Evolutionary conservation across 805 yeast species (phyloP), one percentile per base, ranked within the genome.

Genomic region (Candida palmyrensis): DNA sequence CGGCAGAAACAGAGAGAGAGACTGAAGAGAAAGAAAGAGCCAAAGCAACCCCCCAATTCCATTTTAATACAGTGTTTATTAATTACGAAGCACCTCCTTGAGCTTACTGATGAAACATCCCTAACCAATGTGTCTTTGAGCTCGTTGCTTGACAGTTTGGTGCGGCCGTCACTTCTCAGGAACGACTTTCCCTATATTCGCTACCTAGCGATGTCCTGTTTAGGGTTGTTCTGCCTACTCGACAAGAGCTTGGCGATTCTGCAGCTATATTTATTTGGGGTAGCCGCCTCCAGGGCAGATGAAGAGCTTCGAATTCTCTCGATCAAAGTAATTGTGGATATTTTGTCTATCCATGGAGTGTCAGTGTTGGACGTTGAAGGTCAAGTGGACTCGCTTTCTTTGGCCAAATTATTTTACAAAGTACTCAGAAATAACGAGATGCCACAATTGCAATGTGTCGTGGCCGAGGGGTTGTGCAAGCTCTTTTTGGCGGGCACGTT

Each of bases 391-490:
- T 68, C 82, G 0, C 57, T 75, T 34, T 78, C 82, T 0, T 61
- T 82, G 36, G 85, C 84, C 39, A 75, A 80, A 49, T 60, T 85
- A 18, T 80, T 83, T 40, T 82, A 79, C 59, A 75, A 78, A 50
- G 73, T 81, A 1, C 60, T 84, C 43, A 73, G 75, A 48, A 71
- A 71, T 42, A 63, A 62, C 37, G 71, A 71, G 4, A 62, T 73
- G 43, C 84, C 84, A 1, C 73, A 71, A 18, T 68, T 87, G 13
- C 96, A 86, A 52, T 79, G 90, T 0, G 68, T 77, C 1, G 82
- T 90, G 7, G 95, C 90, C 0, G 95, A 86, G 48, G 94, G 95
- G 0, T 61, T 89, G 17, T 84, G 89, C 48, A 89, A 90, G 59
- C 61, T 90, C 32, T 77, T 80, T 45, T 64, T 92, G 33, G 82